phyloP scores from a whole-genome alignment of 352 stramenopile species.

The Phytophthora agathidicida region DNA sequence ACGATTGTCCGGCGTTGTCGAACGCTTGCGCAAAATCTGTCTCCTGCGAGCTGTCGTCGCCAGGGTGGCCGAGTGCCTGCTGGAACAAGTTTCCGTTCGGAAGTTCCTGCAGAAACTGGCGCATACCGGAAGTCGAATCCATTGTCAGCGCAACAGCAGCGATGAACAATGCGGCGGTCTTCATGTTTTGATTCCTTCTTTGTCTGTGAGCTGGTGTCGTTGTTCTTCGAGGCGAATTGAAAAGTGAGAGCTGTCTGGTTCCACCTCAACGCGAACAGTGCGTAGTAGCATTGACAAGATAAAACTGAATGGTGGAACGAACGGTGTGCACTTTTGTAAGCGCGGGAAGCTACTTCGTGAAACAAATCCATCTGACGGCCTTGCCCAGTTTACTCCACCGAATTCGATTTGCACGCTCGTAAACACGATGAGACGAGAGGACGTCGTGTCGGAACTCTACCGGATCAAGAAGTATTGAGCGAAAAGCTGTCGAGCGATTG shows the following conservation, averaged over 20 bases:
- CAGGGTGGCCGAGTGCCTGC: slow-evolving; percentile 42
- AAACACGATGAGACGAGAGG: too few species aligned
- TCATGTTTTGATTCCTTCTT: slow-evolving; percentile 3
- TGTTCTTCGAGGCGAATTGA: background rate
- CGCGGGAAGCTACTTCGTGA: too few species aligned
- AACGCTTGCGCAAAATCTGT: slow-evolving; percentile 40
- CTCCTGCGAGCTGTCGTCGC: slow-evolving; percentile 27
- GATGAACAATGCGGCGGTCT: background rate
- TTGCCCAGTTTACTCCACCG: too few species aligned
- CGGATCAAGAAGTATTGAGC: too few species aligned
- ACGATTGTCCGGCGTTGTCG: slow-evolving; percentile 20
- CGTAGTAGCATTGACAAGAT: background rate
- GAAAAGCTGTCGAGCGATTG: too few species aligned
- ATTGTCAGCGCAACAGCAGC: slow-evolving; percentile 2
- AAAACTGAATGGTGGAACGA: slow-evolving; percentile 3
- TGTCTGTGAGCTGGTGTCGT: background rate
- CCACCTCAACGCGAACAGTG: too few species aligned
- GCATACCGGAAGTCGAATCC: slow-evolving; percentile 4
- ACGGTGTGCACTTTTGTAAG: too few species aligned
- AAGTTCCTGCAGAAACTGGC: slow-evolving; percentile 31
- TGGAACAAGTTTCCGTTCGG: slow-evolving; percentile 43
- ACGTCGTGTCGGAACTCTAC: too few species aligned
- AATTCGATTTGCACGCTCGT: too few species aligned
- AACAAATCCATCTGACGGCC: too few species aligned
- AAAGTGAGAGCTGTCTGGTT: slow-evolving; percentile 2